These are phyloP conservation scores for Trichoderma koningiopsis DNA, from an alignment of 2,329 filamentous ascomycete species.

Conservation along the genomic window DNA sequence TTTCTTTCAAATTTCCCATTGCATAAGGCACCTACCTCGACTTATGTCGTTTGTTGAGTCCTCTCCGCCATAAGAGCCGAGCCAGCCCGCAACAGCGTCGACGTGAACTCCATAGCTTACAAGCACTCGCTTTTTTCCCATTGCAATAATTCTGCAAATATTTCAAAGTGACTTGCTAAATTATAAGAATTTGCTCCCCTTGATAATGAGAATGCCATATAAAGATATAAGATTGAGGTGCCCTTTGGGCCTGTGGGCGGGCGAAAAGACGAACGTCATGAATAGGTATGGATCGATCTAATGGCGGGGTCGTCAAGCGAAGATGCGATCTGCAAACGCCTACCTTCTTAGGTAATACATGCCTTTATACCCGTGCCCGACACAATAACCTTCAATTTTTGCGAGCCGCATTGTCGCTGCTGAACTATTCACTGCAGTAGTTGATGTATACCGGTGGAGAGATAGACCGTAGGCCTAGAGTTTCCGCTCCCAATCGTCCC, in stretches of 20 bases:
- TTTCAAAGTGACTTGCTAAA: no score
- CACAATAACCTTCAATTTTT: neutral
- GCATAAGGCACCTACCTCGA: neutral
- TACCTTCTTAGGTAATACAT: neutral
- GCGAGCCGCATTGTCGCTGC: neutral
- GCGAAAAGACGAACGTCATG: neutral
- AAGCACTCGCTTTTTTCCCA: conserved; percentile 3
- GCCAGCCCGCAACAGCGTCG: conserved; percentile 7
- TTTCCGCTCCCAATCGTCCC: neutral
- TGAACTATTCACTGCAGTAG: neutral
- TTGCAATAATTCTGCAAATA: neutral
- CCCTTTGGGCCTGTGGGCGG: neutral
- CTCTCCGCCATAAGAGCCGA: conserved; percentile 3
- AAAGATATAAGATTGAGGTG: neutral
- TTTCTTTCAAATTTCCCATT: neutral
- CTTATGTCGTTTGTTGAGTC: conserved; percentile 2
- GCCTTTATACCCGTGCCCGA: neutral
- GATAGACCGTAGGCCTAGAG: neutral
- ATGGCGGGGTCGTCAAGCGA: neutral
- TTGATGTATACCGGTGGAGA: neutral
- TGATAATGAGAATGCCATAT: neutral
- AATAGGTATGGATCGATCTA: neutral
- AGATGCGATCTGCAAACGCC: neutral
- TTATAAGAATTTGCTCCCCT: neutral
- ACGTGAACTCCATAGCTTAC: conserved; percentile 1